Base-by-base conservation (phyloP, 108 stramenopile genomes). In the Bacterosira constricta region DNA sequence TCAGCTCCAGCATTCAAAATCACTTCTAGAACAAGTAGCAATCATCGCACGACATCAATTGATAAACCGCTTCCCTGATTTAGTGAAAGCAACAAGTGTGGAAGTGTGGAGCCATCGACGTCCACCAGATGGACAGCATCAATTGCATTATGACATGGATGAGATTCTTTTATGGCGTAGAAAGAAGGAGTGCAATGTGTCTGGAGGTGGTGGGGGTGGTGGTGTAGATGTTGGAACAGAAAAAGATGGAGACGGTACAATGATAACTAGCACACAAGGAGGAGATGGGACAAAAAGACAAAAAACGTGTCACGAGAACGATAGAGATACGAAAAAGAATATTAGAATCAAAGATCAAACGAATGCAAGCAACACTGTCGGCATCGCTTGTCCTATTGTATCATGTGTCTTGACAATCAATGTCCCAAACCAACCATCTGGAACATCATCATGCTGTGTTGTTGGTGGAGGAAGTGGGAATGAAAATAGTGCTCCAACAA, bases 91-190 rank as follows among this genome's bases (percentile, higher is more conserved):
- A 10, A 71, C 75, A n/a, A 77, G 76, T 52, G 80, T 76, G n/a
- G 80, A 81, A 46, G 41, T 81, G 11, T 81, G 80, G 80, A 46
- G 63, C 34, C 80, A 81, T 55, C 69, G 67, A 54, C 80, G 80
- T 25, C 64, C 63, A 12, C 35, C 71, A 11, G 80, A 81, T 51
- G 80, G 75, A 17, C 53, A 39, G 0, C 80, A 83, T 77, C 74
- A 71, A 36, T 60, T 81, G 11, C 79, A 79, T 18, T 81, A 77
- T 31, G 80, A 81, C 45, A 66, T 71, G 76, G 80, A 81, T 36
- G 80, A 81, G 53, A 77, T 77, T 41, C 36, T 38, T 12, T 32
- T 81, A 21, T 54, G 52, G 36, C 25, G 56, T 23, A 29, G 18
- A 30, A 35, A 36, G 38, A 67, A 67, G 27, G 27, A 66, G 21